Base-by-base conservation (phyloP, 768 basidiomycete genomes). In the Xerocomus brunneocitrinus region DNA sequence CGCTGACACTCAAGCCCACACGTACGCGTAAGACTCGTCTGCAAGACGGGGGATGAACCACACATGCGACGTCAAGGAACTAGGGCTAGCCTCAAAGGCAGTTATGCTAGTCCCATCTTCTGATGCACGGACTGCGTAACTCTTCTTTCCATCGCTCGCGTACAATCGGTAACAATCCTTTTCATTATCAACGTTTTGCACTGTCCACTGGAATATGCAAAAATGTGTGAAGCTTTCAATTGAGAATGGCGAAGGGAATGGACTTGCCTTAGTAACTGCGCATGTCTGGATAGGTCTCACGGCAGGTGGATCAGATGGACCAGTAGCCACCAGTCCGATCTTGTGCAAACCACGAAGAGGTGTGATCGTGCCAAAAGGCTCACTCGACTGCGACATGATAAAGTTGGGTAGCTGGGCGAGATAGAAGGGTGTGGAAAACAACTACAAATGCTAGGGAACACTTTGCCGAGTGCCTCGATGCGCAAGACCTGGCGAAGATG, bases 141-240 rank as follows among this genome's bases (percentile, higher is more conserved):
- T 22, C 16, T 34, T 47, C 14, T 47, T 10, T 30, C 45, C 44
- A 9, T 52, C 44, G 24, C 14, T 52, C 19, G 47, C 44, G 30
- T 52, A 47, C 30, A 52, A n/a, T 7, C 44, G 51, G 24, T 52
- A 47, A 30, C 28, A 47, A n/a, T 47, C 36, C 12, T 42, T 36
- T 43, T 50, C 49, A 9, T 36, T 43, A 16, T 36, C 28, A 10
- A 54, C 53, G 22, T 28, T 28, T 36, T 54, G 53, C 22, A 54
- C 41, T 4, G 41, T 54, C 48, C 53, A 54, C 49, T 54, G 34
- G 34, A 16, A n/a, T 52, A 14, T 31, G 22, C n/a, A 32, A 12
- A 24, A 24, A 8, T 4, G 16, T 5, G 13, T 9, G 9, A 25
- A 25, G 24, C 19, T n/a, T 30, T n/a, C 19, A 13, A 19, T 13